Evolutionary conservation across 202 grass and related monocot genomes (phyloP), one percentile per base, ranked within the genome.

Genomic region (Dendrocalamus latiflorus): DNA sequence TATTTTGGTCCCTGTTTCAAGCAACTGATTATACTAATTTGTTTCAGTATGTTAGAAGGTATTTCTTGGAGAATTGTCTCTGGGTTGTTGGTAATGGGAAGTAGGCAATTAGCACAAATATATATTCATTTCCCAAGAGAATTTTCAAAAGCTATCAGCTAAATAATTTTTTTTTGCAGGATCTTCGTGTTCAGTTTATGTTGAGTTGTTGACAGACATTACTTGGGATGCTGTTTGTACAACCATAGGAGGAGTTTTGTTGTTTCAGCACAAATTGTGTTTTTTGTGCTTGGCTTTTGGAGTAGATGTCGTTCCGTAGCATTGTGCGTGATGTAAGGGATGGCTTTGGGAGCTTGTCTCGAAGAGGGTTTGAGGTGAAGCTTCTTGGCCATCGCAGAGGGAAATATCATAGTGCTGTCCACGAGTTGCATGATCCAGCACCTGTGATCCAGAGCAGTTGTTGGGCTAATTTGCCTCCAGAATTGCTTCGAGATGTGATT

Each of bases 311-410:
- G 7, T 90, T 98, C 63, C 95, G 80, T 62, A 98, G 92, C 73
- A 95, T 95, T 87, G 88, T 98, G 51, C 92, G 85, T 63, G 95
- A 98, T 82, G 85, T 95, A 75, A 93, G 85, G 73, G 92, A 95
- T 73, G 86, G 95, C 70, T 84, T 95, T 74, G 95, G 90, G 58
- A 98, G 95, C 79, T 76, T 98, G 44, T 98, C 95, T 68, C 82
- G 90, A 50, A 81, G 95, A 78, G 90, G 92, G 42, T 95, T 98
- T 47, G 95, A 95, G 83, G 90, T 91, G 26, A 94, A 85, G 44
- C 44, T 94, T 76, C 44, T 88, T 16, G 86, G 84, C 26, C 89
- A 91, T 75, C 92, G 59, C 81, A 83, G 92, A 68, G 92, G 92
- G 24, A 94, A 86, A 89, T 94, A 84, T 26, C 92, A 91, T 63